phyloP scores from a whole-genome alignment of 106 monocot species.

The Iris macrosiphon region DNA sequence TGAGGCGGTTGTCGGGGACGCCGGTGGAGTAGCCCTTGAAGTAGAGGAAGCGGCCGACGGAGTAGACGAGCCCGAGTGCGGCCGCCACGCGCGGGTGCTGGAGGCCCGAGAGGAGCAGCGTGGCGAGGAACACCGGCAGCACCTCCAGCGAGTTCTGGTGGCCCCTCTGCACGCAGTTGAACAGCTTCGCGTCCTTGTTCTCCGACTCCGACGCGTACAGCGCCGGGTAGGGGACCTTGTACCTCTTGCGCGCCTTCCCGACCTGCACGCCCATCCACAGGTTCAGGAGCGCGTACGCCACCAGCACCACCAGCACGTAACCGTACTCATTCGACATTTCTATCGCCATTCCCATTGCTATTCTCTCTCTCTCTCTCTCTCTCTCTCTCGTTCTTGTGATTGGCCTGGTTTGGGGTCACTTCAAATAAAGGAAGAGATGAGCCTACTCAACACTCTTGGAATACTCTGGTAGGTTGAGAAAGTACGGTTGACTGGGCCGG shows the following conservation, averaged over 20 bases:
- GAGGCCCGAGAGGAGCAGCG: constrained; percentile 28
- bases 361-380: no score
- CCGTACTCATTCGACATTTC: constrained; percentile 72
- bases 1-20: constrained; percentile 63
- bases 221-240: constrained; percentile 47
- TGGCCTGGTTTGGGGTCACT: no score
- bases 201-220: constrained; percentile 44
- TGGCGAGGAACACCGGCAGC: constrained; percentile 44
- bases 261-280: constrained; percentile 90
- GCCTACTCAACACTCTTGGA: no score
- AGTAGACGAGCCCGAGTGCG: constrained; percentile 24
- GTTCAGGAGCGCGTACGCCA: constrained; percentile 71
- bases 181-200: constrained; percentile 63
- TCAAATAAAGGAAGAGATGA: no score
- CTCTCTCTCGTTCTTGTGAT: no score
- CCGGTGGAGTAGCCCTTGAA: constrained; percentile 69
- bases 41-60: constrained; percentile 36
- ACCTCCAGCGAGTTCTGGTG: constrained; percentile 56
- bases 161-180: constrained; percentile 65
- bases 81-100: constrained; percentile 39
- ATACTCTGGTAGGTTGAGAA: no score
- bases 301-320: constrained; percentile 64
- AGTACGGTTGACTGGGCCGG: no score
- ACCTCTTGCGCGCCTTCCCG: constrained; percentile 72
- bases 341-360: no score